These are phyloP conservation scores for Rhizopus delemar DNA, from an alignment of 371 early-diverging fungal genomes.

Conservation along the genomic window DNA sequence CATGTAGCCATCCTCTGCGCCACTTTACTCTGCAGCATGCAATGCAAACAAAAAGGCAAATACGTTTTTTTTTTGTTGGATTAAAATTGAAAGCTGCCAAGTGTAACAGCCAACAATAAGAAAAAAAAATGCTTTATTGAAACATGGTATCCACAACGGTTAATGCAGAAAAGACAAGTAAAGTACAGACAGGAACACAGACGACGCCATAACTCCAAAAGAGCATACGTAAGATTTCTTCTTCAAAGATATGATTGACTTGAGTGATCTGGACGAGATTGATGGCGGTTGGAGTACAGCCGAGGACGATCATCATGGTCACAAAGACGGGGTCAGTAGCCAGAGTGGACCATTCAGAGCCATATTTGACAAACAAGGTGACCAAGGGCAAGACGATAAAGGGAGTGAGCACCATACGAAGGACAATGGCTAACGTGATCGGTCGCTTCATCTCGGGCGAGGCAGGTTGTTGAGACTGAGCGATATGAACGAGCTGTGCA, in stretches of 20 bases:
- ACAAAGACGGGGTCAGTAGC: slow-evolving; percentile 55
- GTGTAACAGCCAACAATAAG: no score
- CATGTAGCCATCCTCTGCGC: no score
- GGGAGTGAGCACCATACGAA: slow-evolving; percentile 50
- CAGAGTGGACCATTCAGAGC: slow-evolving; percentile 30
- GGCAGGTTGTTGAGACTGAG: slow-evolving; percentile 20
- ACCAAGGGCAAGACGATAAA: slow-evolving; percentile 48
- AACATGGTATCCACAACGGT: slow-evolving; percentile 34
- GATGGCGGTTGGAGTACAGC: slow-evolving; percentile 60
- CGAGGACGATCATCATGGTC: slow-evolving; percentile 51
- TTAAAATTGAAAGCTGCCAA: no score
- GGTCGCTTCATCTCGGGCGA: slow-evolving; percentile 27
- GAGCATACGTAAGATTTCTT: slow-evolving; percentile 56
- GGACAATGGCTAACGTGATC: slow-evolving; percentile 33
- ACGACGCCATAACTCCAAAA: slow-evolving; percentile 65
- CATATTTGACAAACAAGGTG: slow-evolving; percentile 36
- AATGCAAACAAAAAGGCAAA: no score
- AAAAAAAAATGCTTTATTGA: neutral
- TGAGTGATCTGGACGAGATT: slow-evolving; percentile 59
- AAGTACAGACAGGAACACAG: slow-evolving; percentile 50
- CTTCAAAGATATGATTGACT: slow-evolving; percentile 55
- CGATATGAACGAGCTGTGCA: slow-evolving; percentile 58
- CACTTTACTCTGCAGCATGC: no score
- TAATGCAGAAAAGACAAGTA: slow-evolving; percentile 40
- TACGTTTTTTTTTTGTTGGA: no score